A percentile compares a stretch with the other conserved stretches of the same genome.
Evolutionary conservation across 805 yeast genomes (phyloP).

Genomic region (Cyberlindnera xylosilytica): DNA sequence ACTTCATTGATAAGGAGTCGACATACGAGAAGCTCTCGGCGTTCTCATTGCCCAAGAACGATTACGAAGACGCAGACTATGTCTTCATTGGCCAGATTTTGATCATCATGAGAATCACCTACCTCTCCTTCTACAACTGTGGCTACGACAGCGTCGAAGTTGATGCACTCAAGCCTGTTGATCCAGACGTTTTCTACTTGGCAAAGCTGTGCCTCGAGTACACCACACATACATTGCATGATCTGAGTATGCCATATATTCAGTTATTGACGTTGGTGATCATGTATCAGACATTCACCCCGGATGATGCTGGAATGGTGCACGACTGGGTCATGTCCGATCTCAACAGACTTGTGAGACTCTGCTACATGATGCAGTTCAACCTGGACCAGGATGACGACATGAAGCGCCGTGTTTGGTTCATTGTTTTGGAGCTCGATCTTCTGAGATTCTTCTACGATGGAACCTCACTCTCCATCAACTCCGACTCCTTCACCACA

Average conservation of each 20-base stretch:
- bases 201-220: constrained; percentile 18
- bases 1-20: constrained; percentile 11
- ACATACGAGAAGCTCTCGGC: constrained; percentile 8
- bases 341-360: constrained; percentile 2
- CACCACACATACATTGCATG: constrained; percentile 8
- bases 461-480: constrained; percentile 16
- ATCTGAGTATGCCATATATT: constrained; percentile 4
- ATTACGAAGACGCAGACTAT: constrained; percentile 7
- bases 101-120: constrained; percentile 17
- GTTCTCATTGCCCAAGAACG: constrained; percentile 7
- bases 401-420: constrained; percentile 11
- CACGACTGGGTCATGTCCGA: constrained; percentile 8
- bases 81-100: constrained; percentile 18
- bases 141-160: constrained; percentile 14
- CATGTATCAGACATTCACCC: constrained; percentile 3
- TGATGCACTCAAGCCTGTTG: constrained; percentile 4
- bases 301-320: constrained; percentile 2
- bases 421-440: constrained; percentile 13
- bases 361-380: constrained; percentile 1
- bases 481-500: constrained; percentile 8
- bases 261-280: constrained; percentile 4
- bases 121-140: constrained; percentile 19
- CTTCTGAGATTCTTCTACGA: constrained; percentile 17
- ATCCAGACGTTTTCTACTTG: constrained; percentile 10
- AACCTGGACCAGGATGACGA: constrained; percentile 2